phyloP scores from a whole-genome alignment of 371 early-diverging fungal genomes.

The Syncephalastrum monosporum region DNA sequence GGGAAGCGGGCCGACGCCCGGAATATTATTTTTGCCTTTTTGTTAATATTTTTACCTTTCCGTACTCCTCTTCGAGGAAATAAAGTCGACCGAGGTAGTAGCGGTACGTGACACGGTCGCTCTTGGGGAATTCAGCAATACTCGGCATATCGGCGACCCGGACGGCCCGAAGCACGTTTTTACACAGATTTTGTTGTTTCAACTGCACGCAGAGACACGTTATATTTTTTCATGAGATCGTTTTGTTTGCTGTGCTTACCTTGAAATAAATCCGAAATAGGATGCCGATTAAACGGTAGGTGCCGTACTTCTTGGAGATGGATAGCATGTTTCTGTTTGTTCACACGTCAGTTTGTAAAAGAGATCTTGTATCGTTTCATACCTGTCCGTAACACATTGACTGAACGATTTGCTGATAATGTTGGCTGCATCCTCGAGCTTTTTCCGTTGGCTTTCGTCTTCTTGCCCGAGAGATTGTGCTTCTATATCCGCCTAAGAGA shows the following conservation, averaged over 20 bases:
- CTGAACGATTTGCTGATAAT: slow-evolving; percentile 86
- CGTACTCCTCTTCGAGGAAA: slow-evolving; percentile 81
- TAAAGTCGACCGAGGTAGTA: slow-evolving; percentile 84
- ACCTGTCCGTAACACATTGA: slow-evolving; percentile 83
- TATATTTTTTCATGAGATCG: not conserved
- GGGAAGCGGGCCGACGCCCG: too few species aligned
- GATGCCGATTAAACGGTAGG: slow-evolving; percentile 80
- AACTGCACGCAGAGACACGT: slow-evolving; percentile 29
- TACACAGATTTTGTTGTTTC: slow-evolving; percentile 79
- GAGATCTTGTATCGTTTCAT: slow-evolving; percentile 11
- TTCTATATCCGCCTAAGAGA: slow-evolving; percentile 57
- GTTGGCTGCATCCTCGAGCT: slow-evolving; percentile 84
- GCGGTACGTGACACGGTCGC: slow-evolving; percentile 81
- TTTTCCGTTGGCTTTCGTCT: slow-evolving; percentile 42
- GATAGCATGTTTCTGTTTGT: slow-evolving; percentile 36
- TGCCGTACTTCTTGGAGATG: slow-evolving; percentile 87
- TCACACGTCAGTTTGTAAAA: not conserved
- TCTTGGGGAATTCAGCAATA: slow-evolving; percentile 73
- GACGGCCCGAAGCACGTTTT: slow-evolving; percentile 79
- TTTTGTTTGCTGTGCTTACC: slow-evolving; percentile 37
- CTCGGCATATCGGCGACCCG: slow-evolving; percentile 71
- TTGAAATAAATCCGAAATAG: slow-evolving; percentile 84
- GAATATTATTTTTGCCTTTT: not conserved
- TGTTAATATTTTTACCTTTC: slow-evolving; percentile 36
- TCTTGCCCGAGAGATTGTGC: slow-evolving; percentile 8